These are phyloP conservation scores for Syzygium jambos DNA, from an alignment of 345 rosid species.

Conservation along the genomic window DNA sequence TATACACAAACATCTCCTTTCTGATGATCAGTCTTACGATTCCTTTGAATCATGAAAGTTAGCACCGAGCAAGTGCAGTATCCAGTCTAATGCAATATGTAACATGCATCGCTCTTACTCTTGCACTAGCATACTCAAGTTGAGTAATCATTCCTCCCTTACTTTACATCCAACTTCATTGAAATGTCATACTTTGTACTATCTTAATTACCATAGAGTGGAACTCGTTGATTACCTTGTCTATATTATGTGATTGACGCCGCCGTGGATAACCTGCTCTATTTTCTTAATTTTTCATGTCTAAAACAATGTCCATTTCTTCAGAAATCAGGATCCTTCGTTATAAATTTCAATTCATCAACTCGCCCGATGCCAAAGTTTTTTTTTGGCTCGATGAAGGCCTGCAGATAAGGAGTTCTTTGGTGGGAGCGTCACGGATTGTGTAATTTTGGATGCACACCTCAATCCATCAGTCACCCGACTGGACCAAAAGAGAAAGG, in stretches of 20 bases:
- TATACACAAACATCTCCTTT: neutral
- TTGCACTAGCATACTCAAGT: neutral
- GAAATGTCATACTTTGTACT: neutral
- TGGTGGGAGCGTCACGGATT: no score
- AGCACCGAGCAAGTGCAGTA: neutral
- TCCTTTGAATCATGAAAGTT: neutral
- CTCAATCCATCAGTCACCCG: no score
- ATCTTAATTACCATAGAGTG: neutral
- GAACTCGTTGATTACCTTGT: neutral
- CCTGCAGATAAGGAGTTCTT: no score
- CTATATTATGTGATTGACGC: neutral
- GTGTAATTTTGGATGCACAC: no score
- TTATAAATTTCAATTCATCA: neutral
- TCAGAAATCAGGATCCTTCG: neutral
- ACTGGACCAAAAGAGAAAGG: no score
- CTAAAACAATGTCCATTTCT: neutral
- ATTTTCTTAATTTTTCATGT: neutral
- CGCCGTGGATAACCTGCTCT: neutral
- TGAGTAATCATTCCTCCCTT: neutral
- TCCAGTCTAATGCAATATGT: neutral
- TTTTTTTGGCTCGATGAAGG: no score
- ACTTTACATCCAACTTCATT: neutral
- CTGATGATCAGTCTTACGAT: neutral
- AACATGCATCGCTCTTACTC: neutral
- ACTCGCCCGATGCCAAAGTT: no score